phyloP scores from a whole-genome alignment of 495 filamentous ascomycete species.

The Penicillium samsonianum region DNA sequence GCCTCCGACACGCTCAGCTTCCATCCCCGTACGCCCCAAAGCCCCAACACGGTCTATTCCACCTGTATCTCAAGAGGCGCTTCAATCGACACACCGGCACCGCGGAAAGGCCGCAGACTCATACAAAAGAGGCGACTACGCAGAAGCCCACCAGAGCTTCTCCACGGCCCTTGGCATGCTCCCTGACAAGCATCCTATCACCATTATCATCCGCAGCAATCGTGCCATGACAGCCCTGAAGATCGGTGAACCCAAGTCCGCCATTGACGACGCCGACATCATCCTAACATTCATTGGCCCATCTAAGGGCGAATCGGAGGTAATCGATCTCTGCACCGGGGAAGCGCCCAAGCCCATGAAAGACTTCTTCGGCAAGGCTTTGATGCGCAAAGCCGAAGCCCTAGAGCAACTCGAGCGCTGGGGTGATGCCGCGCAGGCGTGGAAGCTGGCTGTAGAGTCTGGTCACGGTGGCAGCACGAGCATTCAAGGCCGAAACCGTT shows the following conservation, averaged over 20 bases:
- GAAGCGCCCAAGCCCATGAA: conserved; percentile 82
- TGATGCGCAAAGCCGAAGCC: conserved; percentile 92
- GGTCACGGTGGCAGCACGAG: conserved; percentile 81
- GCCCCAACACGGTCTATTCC: conserved; percentile 67
- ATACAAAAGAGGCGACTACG: conserved; percentile 94
- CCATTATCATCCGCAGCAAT: conserved; percentile 86
- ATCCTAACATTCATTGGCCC: conserved; percentile 81
- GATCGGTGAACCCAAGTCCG: conserved; percentile 82
- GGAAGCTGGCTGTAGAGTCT: conserved; percentile 79
- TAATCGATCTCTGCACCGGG: conserved; percentile 63
- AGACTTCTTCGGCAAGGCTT: conserved; percentile 87
- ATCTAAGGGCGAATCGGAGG: conserved; percentile 74
- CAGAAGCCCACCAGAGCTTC: conserved; percentile 79
- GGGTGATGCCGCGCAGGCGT: conserved; percentile 75
- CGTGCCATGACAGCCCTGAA: conserved; percentile 87
- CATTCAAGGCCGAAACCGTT: conserved; percentile 83
- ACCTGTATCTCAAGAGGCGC: conserved; percentile 61
- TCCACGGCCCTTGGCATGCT: conserved; percentile 70
- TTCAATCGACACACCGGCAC: conserved; percentile 71
- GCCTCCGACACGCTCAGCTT: conserved; percentile 26
- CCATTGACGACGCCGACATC: conserved; percentile 78
- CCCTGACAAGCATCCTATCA: conserved; percentile 78
- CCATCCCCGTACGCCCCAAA: conserved; percentile 50
- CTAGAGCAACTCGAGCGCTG: conserved; percentile 95
- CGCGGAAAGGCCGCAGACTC: conserved; percentile 78